Evolutionary conservation across 2,329 filamentous ascomycete species (phyloP), one percentile per base, ranked within the genome.

Genomic region (Venturia nashicola): DNA sequence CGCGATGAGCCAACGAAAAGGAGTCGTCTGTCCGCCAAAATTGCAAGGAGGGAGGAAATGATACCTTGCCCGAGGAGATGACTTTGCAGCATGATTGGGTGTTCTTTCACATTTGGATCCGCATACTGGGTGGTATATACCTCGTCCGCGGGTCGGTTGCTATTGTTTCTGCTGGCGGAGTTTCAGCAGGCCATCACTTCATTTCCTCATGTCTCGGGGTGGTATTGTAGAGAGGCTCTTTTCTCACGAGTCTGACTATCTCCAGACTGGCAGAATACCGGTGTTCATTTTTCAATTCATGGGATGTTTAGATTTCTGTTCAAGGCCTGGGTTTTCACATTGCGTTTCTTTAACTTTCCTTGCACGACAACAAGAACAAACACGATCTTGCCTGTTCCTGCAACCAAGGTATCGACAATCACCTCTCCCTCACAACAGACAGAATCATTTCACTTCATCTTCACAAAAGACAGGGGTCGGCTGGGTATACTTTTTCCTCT

Each of bases 201-300:
- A 57, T 34, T 57, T n/a, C 27, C 36, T 57, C 51, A 18, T 57
- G 32, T 57, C 27, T 18, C 16, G 32, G 51, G 51, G 51, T 32
- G 32, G 32, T 36, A 36, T 32, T 57, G 51, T 57, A 57, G 51
- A 57, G 51, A 57, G 48, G 51, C 51, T 57, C 51, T 57, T 8
- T 48, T 57, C 51, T 57, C 14, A 36, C 2, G 51, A 36, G 51
- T 57, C 51, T 57, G 51, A 57, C 51, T 57, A 57, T 57, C 18
- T 34, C 51, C 27, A 57, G 51, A 36, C 51, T 57, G 51, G 32
- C 51, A 57, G 51, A 57, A 36, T 57, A 57, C 51, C 51, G 51
- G 51, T 57, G 51, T 57, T 57, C 51, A 57, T 48, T 48, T 48
- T 57, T n/a, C 51, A 57, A 57, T 57, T 57, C 51, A 57, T 57